Evolutionary conservation across 2,329 filamentous ascomycete genomes (phyloP), one percentile per base, ranked within the genome.

Genomic region (Cylindrodendrum hubeiense): DNA sequence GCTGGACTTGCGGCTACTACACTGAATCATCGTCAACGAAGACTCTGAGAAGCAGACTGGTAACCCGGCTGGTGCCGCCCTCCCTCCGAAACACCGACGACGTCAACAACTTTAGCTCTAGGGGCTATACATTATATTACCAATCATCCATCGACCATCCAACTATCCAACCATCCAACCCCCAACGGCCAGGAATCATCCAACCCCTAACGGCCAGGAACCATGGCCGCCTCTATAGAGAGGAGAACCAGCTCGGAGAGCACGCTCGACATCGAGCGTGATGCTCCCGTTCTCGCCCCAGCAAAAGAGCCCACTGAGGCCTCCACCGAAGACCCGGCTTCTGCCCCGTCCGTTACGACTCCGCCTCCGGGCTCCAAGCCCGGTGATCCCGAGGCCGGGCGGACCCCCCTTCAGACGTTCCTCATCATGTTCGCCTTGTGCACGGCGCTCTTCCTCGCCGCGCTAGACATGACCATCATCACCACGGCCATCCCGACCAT

Each of bases 401-500:
- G 82, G 53, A 83, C 81, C 8, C 77, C 72, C 43, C 62, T 81
- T 13, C 70, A 84, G 72, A 82, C 79, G 8, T 66, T 76, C 50
- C 74, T 83, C 53, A 73, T 83, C 71, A 79, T 83, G 69, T 72
- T 79, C 4, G 81, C 81, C 12, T 74, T 83, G n/a, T 81, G 80
- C 54, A 73, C 81, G 34, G 77, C 81, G 2, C 78, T 88, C 19
- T 87, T 88, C 75, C 80, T 88, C 34, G 85, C 86, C 2, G 86
- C 86, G 0, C 80, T 88, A 56, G 86, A 88, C 71, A 80, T 84
- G 55, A 91, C 89, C 30, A 90, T 92, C 74, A 83, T 93, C 70
- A 86, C 90, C 12, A 92, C 90, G 0, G 89, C 90, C 6, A 83
- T 92, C 5, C 90, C 91, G 0, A 89, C 88, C 15, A 92, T 93